phyloP scores from a whole-genome alignment of 495 filamentous ascomycete genomes.

The Hyaloscypha bicolor region DNA sequence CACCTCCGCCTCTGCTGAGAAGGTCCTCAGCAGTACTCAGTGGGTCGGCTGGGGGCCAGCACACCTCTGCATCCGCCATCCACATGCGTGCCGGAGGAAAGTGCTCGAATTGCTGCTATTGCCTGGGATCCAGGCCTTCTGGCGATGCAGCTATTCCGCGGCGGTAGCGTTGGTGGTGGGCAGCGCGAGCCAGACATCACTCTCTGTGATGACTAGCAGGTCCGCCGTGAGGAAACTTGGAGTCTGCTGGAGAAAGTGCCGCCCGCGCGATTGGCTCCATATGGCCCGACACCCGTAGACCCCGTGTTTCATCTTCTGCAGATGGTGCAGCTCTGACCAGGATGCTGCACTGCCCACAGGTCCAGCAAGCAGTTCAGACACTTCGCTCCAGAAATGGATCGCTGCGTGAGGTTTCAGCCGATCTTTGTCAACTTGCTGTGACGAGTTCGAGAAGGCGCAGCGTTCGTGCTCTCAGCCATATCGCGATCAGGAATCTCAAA shows the following conservation, averaged over 20 bases:
- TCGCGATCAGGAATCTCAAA: not conserved
- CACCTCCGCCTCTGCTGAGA: not conserved
- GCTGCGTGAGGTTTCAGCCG: constrained; percentile 20
- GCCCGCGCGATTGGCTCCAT: constrained; percentile 19
- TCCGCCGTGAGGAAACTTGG: too few relatives aligned
- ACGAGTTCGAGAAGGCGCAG: constrained; percentile 32
- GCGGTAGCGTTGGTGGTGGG: not conserved
- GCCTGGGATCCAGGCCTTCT: constrained; percentile 4
- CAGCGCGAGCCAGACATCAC: too few relatives aligned
- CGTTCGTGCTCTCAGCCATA: constrained; percentile 27
- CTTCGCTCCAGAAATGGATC: constrained; percentile 8
- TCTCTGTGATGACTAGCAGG: too few relatives aligned
- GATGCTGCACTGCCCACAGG: constrained; percentile 19
- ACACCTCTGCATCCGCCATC: constrained; percentile 16
- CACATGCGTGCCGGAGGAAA: constrained; percentile 21
- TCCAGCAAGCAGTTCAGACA: constrained; percentile 1
- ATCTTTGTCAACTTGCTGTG: constrained; percentile 20
- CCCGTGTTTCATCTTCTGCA: constrained; percentile 29
- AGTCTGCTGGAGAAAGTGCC: not conserved
- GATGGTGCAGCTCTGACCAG: not conserved
- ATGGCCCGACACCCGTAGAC: not conserved
- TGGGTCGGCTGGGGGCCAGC: constrained; percentile 8
- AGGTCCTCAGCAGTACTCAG: not conserved
- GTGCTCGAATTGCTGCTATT: constrained; percentile 12
- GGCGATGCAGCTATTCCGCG: not conserved